Evolutionary conservation across 129 eudicot species (phyloP), one percentile per base, ranked within the genome.

Genomic region (Escallonia rubra): DNA sequence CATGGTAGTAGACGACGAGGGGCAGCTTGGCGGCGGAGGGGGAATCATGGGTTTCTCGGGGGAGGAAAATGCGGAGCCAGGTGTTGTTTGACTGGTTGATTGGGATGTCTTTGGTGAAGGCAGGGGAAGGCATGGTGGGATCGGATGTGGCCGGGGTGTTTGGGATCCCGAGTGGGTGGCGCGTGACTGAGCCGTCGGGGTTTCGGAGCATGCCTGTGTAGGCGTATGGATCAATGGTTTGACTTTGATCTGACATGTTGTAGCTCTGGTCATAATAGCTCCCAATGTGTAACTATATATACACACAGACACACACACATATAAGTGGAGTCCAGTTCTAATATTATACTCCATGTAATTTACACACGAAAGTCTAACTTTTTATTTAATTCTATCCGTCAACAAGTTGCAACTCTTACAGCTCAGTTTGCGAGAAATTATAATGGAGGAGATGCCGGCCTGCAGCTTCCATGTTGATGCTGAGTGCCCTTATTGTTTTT

Each of bases 141-240:
- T 66, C 71, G 5, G 63, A 23, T 39, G 63, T 59, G 44, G 63
- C n/a, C 4, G 63, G 12, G 43, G 45, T 59, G 63, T 38, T 43
- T 39, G 12, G 63, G 59, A 14, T 23, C 55, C 13, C n/a, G n/a
- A 6, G 4, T 15, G 8, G 40, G 38, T 8, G 63, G 2, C 77
- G 84, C 10, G 80, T 74, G 53, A 74, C 3, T 0, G 80, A 50
- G 44, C 84, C 84, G 14, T 80, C 77, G 11, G 77, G 66, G 16
- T 74, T 80, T 3, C 4, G 41, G 46, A 10, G 23, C 11, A 79
- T 23, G 50, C 70, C 66, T 4, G 70, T 41, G 57, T 14, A 47
- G 63, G 38, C 70, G 57, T 63, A 69, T 2, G 76, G 73, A 57
- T 79, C 71, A 23, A 39, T 43, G 15, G 34, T 59, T 23, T 23